Evolutionary conservation across 176 grass and related monocot species (phyloP).

Genomic region (Triticum urartu): DNA sequence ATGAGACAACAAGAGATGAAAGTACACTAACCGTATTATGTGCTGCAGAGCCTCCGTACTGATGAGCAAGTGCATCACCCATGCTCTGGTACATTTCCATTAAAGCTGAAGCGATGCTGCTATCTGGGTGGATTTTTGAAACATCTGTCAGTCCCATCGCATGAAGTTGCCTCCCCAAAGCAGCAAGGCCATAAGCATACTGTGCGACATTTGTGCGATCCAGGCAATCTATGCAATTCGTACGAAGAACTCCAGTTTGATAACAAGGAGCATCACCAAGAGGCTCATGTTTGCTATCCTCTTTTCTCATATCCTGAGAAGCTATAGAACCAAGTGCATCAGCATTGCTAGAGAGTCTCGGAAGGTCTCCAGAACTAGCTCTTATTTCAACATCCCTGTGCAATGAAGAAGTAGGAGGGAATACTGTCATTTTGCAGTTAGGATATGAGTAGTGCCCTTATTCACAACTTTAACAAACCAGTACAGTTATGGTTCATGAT

Average conservation of each 20-base stretch:
- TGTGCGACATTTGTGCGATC: conserved; percentile 98
- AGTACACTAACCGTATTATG: conserved; percentile 68
- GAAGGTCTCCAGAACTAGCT: conserved; percentile 76
- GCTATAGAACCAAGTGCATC: conserved; percentile 39
- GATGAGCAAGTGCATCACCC: conserved; percentile 95
- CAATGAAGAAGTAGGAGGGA: conserved; percentile 23
- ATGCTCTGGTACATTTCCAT: conserved; percentile 99
- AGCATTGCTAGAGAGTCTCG: conserved; percentile 58
- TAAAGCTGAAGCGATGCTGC: conserved; percentile 79
- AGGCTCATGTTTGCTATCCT: conserved; percentile 36
- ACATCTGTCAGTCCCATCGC: conserved; percentile 80
- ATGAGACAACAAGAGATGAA: background rate
- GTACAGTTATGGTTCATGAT: background rate
- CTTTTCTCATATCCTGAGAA: conserved; percentile 46
- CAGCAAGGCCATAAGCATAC: conserved; percentile 90
- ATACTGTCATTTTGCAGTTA: conserved; percentile 25
- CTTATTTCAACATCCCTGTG: conserved; percentile 67
- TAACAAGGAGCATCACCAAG: conserved; percentile 47
- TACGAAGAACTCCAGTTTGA: conserved; percentile 94
- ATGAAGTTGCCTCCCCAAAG: conserved; percentile 84
- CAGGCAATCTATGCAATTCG: conserved; percentile 95
- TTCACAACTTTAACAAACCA: background rate
- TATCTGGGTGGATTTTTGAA: conserved; percentile 85
- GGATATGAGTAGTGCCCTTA: background rate
- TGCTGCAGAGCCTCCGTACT: conserved; percentile 97